Base-by-base conservation (phyloP, 2,329 filamentous ascomycete species). In the Colletotrichum lupini region DNA sequence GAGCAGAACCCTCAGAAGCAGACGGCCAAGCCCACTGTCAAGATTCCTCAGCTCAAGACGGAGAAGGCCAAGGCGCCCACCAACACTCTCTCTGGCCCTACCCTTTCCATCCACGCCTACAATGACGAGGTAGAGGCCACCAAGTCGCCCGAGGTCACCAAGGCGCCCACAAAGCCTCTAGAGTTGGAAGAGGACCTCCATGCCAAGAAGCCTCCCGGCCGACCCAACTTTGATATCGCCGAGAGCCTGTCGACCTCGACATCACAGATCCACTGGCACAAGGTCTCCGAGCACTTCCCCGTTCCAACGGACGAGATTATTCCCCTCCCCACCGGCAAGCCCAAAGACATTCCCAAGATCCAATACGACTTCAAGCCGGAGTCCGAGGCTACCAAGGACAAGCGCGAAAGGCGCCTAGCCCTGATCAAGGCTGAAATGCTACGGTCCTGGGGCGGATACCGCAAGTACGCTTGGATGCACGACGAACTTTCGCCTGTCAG, bases 401-500 rank as follows among this genome's bases (percentile, higher is more conserved):
- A 90, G 76, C 91, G 95, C 42, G 82, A 92, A 73, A 82, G 89
- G 64, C 92, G 94, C 70, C 88, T 93, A 71, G 85, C 86, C 9
- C 85, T 87, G 49, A 92, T 98, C 80, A 94, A 92, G 80, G 86
- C 89, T 6, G 93, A 95, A 71, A 94, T 97, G 81, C 85, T 89
- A 77, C 92, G 92, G 77, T 92, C 94, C 0, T 98, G 97, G 96
- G 83, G 86, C 4, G 94, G 94, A 46, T 98, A 98, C 83, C 93
- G 89, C 79, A 87, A 91, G 74, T 87, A 92, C 77, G 96, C 95
- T 12, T 97, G 94, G 91, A 90, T 92, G 74, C 94, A 97, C 77
- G 97, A 98, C 79, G 97, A 98, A 84, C 83, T 98, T 19, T 88
- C 85, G 57, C 97, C 97, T 2, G 86, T 96, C 11, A 89, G 90